Conservation (phyloP, 2,329 filamentous ascomycete species). For the Pseudocercospora pini-densiflorae region DNA sequence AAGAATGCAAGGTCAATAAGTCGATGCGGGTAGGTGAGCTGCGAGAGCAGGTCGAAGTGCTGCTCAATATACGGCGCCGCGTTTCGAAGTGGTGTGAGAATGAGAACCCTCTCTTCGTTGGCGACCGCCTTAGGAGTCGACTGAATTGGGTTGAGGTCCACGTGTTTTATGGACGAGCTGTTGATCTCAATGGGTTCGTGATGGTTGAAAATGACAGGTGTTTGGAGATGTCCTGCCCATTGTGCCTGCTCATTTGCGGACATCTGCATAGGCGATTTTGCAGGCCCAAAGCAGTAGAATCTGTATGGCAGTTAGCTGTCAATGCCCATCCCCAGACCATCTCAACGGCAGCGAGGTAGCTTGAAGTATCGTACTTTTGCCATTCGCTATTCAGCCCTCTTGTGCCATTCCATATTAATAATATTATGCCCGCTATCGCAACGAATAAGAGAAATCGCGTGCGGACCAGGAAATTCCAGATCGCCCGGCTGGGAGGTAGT, state of each 20-base stretch:
- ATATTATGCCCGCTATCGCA: slow-evolving; percentile 69
- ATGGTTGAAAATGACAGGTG: slow-evolving; percentile 95
- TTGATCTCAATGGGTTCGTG: slow-evolving; percentile 88
- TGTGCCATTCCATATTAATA: slow-evolving; percentile 89
- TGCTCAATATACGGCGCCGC: slow-evolving; percentile 80
- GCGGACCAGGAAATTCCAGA: slow-evolving; percentile 67
- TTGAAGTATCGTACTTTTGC: slow-evolving; percentile 71
- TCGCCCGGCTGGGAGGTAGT: slow-evolving; percentile 75
- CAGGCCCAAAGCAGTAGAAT: slow-evolving; percentile 96
- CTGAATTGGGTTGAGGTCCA: slow-evolving; percentile 83
- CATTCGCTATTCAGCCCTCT: slow-evolving; percentile 80
- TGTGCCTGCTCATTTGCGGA: slow-evolving; percentile 84
- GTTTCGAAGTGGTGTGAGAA: slow-evolving; percentile 91
- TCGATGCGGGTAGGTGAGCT: slow-evolving; percentile 91
- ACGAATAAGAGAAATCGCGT: slow-evolving; percentile 78
- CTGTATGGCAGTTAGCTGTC: slow-evolving; percentile 53
- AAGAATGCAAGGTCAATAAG: slow-evolving; percentile 95
- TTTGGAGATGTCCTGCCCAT: slow-evolving; percentile 87
- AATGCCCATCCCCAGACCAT: not conserved
- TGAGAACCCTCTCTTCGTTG: slow-evolving; percentile 86
- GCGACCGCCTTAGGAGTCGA: slow-evolving; percentile 77
- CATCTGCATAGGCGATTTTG: slow-evolving; percentile 97
- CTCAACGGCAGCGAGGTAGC: not conserved
- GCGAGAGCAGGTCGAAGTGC: slow-evolving; percentile 90
- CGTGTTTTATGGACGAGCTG: slow-evolving; percentile 73